Percentiles rank a stretch among this genome's conserved stretches.
Conservation (phyloP, 805 yeast genomes). For the Jamesozyma piceae region DNA sequence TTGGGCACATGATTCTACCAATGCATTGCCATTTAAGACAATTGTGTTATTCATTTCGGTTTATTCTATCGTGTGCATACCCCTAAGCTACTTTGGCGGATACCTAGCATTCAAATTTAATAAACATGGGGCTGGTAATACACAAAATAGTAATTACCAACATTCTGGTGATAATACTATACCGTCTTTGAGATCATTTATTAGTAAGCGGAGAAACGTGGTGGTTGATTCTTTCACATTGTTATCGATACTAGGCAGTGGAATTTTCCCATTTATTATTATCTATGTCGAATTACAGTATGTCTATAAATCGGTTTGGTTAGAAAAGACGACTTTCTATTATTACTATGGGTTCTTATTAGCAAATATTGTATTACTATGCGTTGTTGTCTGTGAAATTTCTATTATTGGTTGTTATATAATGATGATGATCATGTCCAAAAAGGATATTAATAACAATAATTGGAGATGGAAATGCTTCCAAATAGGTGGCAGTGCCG, state of each 20-base stretch:
- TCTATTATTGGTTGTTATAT: slow-evolving; percentile 62
- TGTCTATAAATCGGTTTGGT: slow-evolving; percentile 69
- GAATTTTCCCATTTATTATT: slow-evolving; percentile 68
- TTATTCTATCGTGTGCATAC: slow-evolving; percentile 61
- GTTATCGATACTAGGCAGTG: slow-evolving; percentile 30
- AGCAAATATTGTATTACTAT: slow-evolving; percentile 47
- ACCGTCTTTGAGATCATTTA: neutral
- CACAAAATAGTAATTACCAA: neutral
- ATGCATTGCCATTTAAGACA: slow-evolving; percentile 72
- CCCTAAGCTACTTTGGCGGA: slow-evolving; percentile 71
- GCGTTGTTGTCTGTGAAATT: slow-evolving; percentile 59
- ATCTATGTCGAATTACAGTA: slow-evolving; percentile 71
- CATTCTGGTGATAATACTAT: neutral
- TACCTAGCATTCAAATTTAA: slow-evolving; percentile 5
- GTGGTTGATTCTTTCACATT: slow-evolving; percentile 4
- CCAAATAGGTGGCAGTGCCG: slow-evolving; percentile 59
- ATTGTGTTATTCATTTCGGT: slow-evolving; percentile 48
- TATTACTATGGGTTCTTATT: slow-evolving; percentile 73
- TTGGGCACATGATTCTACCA: slow-evolving; percentile 67
- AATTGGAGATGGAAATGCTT: slow-evolving; percentile 81
- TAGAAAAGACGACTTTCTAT: slow-evolving; percentile 68
- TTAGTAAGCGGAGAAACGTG: neutral
- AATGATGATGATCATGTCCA: slow-evolving; percentile 38
- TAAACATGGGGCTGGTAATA: neutral
- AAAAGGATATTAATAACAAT: slow-evolving; percentile 5